phyloP scores from a whole-genome alignment of 2,329 filamentous ascomycete species.

The Juglanconis oblonga region DNA sequence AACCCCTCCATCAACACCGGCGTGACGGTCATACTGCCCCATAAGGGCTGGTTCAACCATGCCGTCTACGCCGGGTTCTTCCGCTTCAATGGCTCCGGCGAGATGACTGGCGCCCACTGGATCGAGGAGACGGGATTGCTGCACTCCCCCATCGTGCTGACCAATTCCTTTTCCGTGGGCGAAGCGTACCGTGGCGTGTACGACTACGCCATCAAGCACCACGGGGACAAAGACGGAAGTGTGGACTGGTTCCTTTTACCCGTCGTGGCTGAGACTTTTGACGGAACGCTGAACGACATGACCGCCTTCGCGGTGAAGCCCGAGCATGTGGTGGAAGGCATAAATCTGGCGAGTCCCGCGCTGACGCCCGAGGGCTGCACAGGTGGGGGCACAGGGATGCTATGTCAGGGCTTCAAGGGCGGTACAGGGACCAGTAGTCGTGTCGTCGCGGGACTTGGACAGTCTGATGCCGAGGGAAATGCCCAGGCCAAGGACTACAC shows the following conservation, averaged over 20 bases:
- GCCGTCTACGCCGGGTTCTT: constrained; percentile 51
- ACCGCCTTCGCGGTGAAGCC: constrained; percentile 52
- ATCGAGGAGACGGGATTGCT: constrained; percentile 60
- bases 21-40: constrained; percentile 47
- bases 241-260: constrained; percentile 55
- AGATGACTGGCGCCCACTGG: constrained; percentile 61
- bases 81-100: constrained; percentile 62
- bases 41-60: constrained; percentile 40
- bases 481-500: constrained; percentile 43
- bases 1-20: constrained; percentile 40
- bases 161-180: constrained; percentile 56
- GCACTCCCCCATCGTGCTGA: constrained; percentile 58
- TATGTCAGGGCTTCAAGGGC: constrained; percentile 64
- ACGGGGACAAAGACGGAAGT: constrained; percentile 38
- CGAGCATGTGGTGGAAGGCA: constrained; percentile 51
- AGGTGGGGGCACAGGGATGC: constrained; percentile 68
- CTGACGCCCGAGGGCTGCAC: constrained; percentile 59
- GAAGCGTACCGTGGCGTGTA: constrained; percentile 58
- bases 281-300: constrained; percentile 59
- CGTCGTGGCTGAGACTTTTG: constrained; percentile 61
- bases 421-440: constrained; percentile 63
- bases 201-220: constrained; percentile 49
- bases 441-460: constrained; percentile 45
- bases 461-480: constrained; percentile 26
- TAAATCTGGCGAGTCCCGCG: constrained; percentile 47